Evolutionary conservation across 305 asterid genomes (phyloP).

Genomic region (Petunia hybrid): DNA sequence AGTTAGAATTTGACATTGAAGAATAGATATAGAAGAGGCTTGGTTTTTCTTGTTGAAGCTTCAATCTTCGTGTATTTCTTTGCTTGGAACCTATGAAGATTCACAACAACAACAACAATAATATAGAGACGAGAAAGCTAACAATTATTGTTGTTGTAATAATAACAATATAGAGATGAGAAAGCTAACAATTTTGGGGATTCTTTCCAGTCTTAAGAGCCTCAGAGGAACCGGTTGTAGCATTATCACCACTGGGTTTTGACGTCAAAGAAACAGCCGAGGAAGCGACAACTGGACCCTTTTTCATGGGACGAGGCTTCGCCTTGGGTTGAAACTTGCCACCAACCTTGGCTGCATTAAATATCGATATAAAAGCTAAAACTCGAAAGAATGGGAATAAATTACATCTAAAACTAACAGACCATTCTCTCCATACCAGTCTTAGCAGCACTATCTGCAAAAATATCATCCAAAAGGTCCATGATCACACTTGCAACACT

Average conservation of each 20-base stretch:
- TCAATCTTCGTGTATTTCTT: too few relatives aligned
- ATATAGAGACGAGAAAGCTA: background rate
- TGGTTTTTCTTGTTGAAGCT: too few relatives aligned
- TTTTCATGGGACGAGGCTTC: slow-evolving; percentile 51
- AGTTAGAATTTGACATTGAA: too few relatives aligned
- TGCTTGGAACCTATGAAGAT: too few relatives aligned
- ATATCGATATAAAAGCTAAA: background rate
- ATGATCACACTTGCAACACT: slow-evolving; percentile 24
- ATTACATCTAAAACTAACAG: background rate
- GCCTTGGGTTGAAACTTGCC: slow-evolving; percentile 75
- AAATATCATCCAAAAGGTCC: slow-evolving; percentile 47
- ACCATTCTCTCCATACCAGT: slow-evolving; percentile 30
- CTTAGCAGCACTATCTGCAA: slow-evolving; percentile 34
- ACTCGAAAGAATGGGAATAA: background rate
- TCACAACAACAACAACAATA: too few relatives aligned
- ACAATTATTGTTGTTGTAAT: background rate
- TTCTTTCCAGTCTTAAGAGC: slow-evolving; percentile 40
- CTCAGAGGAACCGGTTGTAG: slow-evolving; percentile 39
- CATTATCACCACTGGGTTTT: slow-evolving; percentile 41
- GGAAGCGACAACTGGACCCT: slow-evolving; percentile 34
- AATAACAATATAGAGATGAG: slow-evolving; percentile 25
- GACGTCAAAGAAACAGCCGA: slow-evolving; percentile 47
- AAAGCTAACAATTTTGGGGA: slow-evolving; percentile 49
- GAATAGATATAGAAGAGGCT: too few relatives aligned
- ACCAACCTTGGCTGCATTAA: slow-evolving; percentile 54